phyloP scores from a whole-genome alignment of 202 grass and related monocot genomes.

The Panicum virgatum region DNA sequence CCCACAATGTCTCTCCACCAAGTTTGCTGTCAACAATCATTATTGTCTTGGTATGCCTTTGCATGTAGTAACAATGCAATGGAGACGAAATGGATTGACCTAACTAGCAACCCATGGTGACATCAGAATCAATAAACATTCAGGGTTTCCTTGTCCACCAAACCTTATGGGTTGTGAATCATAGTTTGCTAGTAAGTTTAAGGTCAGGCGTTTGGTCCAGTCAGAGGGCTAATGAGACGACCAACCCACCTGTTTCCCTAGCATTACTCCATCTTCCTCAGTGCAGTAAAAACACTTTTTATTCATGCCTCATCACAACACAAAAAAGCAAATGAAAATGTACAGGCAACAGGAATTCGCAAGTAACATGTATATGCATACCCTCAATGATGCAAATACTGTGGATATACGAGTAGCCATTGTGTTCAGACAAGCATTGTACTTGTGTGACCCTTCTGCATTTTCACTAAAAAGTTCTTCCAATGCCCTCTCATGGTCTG shows the following conservation, averaged over 20 bases:
- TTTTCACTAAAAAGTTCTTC: constrained; percentile 97
- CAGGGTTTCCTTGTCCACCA: background rate
- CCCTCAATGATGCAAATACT: constrained; percentile 87
- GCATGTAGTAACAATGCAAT: background rate
- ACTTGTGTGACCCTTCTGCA: constrained; percentile 71
- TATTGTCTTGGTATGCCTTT: background rate
- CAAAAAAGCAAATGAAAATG: background rate
- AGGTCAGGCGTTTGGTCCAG: background rate
- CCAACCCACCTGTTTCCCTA: background rate
- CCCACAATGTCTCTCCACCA: background rate
- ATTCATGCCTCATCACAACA: background rate
- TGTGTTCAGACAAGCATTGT: constrained; percentile 78
- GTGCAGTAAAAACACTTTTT: constrained; percentile 5
- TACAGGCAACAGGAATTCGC: constrained; percentile 19
- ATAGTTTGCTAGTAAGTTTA: background rate
- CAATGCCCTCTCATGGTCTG: constrained; percentile 93
- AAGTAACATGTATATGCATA: constrained; percentile 47
- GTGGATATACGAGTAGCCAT: constrained; percentile 92
- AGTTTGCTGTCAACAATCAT: background rate
- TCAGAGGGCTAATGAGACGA: background rate
- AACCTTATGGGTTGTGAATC: background rate
- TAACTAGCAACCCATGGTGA: background rate
- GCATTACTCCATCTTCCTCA: background rate
- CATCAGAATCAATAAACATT: background rate
- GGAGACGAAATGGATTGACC: background rate